A percentile compares a stretch with the other conserved stretches of the same genome.
phyloP scores from a whole-genome alignment of 176 grass and related monocot species.

The Melocanna baccifera region DNA sequence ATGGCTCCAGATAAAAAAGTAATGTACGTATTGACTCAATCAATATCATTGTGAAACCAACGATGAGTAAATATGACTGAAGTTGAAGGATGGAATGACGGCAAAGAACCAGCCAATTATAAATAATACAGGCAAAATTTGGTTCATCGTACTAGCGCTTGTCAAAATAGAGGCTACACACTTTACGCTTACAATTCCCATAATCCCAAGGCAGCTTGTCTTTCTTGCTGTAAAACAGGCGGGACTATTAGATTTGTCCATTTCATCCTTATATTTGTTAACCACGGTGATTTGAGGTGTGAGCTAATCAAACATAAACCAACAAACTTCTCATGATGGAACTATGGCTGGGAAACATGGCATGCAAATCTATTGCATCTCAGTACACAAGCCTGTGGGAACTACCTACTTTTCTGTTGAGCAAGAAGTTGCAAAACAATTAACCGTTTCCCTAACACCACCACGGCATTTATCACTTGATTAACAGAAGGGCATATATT shows the following conservation, averaged over 20 bases:
- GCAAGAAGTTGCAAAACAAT: constrained; percentile 3
- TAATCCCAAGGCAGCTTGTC: background rate
- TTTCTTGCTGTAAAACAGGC: background rate
- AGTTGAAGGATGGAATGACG: background rate
- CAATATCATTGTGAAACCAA: background rate
- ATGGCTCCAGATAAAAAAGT: background rate
- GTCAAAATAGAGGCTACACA: background rate
- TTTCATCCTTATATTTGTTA: constrained; percentile 19
- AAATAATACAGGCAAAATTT: constrained; percentile 21
- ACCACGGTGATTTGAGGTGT: background rate
- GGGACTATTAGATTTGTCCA: background rate
- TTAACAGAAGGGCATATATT: constrained; percentile 14
- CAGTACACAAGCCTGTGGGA: background rate
- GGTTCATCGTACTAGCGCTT: background rate
- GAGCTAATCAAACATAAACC: constrained; percentile 14
- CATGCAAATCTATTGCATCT: constrained; percentile 1
- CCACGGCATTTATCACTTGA: constrained; percentile 16
- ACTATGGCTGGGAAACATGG: constrained; percentile 7
- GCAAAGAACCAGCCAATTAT: background rate
- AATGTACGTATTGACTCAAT: constrained; percentile 1
- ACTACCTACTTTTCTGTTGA: background rate
- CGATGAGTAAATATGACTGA: background rate
- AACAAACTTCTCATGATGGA: background rate
- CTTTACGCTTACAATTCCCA: background rate
- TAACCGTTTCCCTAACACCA: background rate